These are phyloP conservation scores for Blastocladiella emersonii DNA, from an alignment of 371 early-diverging fungal species.

Conservation along the genomic window DNA sequence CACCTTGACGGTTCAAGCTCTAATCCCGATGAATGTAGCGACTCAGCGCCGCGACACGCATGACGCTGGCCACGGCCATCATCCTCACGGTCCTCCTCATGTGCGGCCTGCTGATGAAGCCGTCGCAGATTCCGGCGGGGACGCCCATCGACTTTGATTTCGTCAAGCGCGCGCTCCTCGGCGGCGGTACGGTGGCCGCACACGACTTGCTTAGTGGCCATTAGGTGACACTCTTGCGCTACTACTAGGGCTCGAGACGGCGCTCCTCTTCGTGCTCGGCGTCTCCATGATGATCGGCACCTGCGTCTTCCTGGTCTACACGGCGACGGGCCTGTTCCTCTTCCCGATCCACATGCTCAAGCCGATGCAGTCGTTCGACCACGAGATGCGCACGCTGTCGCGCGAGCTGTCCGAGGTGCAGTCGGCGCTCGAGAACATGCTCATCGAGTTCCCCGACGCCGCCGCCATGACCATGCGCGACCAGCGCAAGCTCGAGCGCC, in stretches of 20 bases:
- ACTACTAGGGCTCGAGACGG: conserved; percentile 32
- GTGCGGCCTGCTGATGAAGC: neutral
- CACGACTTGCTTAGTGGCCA: no score
- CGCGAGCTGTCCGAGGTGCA: neutral
- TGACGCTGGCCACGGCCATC: neutral
- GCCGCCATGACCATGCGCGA: conserved; percentile 23
- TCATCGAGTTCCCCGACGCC: neutral
- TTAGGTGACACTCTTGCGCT: no score
- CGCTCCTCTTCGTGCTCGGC: conserved; percentile 32
- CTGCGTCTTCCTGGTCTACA: conserved; percentile 33
- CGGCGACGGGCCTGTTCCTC: conserved; percentile 42
- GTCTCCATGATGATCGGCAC: conserved; percentile 30
- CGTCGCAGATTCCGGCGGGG: neutral
- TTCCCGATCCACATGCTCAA: conserved; percentile 34
- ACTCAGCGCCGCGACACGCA: neutral
- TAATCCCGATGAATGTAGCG: no score
- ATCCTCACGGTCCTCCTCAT: neutral
- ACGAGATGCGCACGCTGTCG: neutral
- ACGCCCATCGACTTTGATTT: conserved; percentile 34
- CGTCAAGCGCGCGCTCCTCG: conserved; percentile 28
- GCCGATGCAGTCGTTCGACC: neutral
- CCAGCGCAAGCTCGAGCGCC: conserved; percentile 19
- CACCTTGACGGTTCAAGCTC: neutral
- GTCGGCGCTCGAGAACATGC: neutral
- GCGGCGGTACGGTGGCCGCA: conserved; percentile 25